Conservation (phyloP, 1,139 yeast species). For the Diutina siamensis region DNA sequence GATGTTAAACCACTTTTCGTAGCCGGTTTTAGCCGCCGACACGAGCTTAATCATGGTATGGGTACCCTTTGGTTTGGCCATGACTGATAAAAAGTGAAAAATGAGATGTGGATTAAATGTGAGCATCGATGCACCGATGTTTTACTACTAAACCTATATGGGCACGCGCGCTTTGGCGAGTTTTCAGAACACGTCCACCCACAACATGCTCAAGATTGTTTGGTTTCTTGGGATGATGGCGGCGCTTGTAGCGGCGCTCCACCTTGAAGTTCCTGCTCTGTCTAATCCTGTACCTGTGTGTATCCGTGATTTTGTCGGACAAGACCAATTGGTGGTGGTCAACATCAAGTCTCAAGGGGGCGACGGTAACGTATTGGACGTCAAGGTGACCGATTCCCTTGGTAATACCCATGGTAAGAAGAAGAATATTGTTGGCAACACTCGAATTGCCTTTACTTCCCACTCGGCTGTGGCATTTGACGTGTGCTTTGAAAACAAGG, state of each 20-base stretch:
- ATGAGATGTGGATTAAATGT: not conserved
- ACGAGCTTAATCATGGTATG: slow-evolving; percentile 36
- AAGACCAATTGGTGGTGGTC: slow-evolving; percentile 77
- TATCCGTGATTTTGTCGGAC: slow-evolving; percentile 80
- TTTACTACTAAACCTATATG: no score
- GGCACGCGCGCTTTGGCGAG: no score
- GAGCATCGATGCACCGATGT: not conserved
- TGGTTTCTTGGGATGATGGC: slow-evolving; percentile 12
- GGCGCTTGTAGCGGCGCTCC: slow-evolving; percentile 20
- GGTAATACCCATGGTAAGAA: slow-evolving; percentile 64
- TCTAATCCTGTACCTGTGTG: slow-evolving; percentile 39
- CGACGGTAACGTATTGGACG: slow-evolving; percentile 72
- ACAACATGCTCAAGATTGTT: slow-evolving; percentile 8
- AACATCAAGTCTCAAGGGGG: slow-evolving; percentile 71
- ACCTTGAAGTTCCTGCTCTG: slow-evolving; percentile 28
- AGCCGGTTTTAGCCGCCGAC: slow-evolving; percentile 16
- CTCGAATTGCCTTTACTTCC: slow-evolving; percentile 72
- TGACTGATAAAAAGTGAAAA: not conserved
- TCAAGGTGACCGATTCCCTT: slow-evolving; percentile 50
- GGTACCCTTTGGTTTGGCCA: slow-evolving; percentile 28
- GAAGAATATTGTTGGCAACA: slow-evolving; percentile 53
- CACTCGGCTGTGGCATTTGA: slow-evolving; percentile 79
- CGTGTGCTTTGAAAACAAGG: slow-evolving; percentile 71
- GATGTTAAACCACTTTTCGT: slow-evolving; percentile 9
- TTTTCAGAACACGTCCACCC: slow-evolving; percentile 4